A percentile compares a stretch with the other conserved stretches of the same genome.
phyloP scores from a whole-genome alignment of 345 rosid species.

The Acer negundo region DNA sequence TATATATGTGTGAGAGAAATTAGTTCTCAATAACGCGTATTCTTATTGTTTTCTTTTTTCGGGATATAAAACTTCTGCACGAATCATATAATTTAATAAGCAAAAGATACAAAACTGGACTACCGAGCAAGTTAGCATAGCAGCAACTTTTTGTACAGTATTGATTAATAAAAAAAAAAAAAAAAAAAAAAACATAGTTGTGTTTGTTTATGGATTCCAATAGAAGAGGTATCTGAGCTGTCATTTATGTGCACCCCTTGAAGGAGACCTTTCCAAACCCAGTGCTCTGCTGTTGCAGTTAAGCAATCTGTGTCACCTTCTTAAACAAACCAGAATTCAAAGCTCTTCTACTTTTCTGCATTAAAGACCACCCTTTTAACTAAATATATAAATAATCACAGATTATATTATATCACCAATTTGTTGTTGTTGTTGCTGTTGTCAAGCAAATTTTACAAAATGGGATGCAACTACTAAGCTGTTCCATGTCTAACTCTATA shows the following conservation, averaged over 20 bases:
- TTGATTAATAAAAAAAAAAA: not conserved
- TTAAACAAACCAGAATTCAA: slow-evolving; percentile 11
- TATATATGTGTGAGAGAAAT: no score
- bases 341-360: slow-evolving; percentile 22
- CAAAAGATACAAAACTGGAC: slow-evolving; percentile 19
- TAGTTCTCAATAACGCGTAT: no score
- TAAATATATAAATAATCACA: not conserved
- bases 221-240: slow-evolving; percentile 30
- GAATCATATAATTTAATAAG: no score
- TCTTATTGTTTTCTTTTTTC: no score
- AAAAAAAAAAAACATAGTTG: no score
- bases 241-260: slow-evolving; percentile 27
- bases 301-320: slow-evolving; percentile 30
- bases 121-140: slow-evolving; percentile 6
- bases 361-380: not conserved
- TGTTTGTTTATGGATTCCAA: slow-evolving; percentile 6
- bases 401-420: no score
- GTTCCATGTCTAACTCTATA: not conserved
- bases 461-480: slow-evolving; percentile 10
- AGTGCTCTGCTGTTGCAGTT: slow-evolving; percentile 29
- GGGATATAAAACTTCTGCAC: no score
- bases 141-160: not conserved
- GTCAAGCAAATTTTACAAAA: not conserved
- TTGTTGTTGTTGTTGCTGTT: no score
- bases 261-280: slow-evolving; percentile 27